Evolutionary conservation across 805 yeast genomes (phyloP).

Genomic region (Pichia deserticola): DNA sequence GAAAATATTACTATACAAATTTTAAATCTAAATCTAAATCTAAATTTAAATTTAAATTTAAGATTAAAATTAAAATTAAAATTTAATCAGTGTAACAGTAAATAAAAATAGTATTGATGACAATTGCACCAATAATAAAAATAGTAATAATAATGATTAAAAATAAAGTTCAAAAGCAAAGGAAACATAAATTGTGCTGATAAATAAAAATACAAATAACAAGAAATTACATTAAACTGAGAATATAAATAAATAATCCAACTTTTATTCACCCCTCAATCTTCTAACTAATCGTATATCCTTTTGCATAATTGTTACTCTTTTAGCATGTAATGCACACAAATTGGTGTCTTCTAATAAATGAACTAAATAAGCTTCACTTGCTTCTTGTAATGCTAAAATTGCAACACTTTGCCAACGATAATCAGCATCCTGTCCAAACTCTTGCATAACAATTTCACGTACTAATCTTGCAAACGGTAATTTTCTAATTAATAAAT

Average conservation of each 20-base stretch:
- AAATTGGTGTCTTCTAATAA: slow-evolving; percentile 70
- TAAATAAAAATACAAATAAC: not conserved
- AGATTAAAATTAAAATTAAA: no score
- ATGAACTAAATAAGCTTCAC: slow-evolving; percentile 70
- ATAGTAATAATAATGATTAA: not conserved
- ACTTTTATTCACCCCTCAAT: slow-evolving; percentile 44
- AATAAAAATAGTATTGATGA: no score
- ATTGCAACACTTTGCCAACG: slow-evolving; percentile 79
- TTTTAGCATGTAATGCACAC: slow-evolving; percentile 70
- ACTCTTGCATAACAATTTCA: slow-evolving; percentile 59
- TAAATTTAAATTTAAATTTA: no score
- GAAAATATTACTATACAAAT: no score
- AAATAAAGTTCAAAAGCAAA: not conserved
- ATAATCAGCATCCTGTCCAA: slow-evolving; percentile 47
- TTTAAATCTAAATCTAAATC: no score
- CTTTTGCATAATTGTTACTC: slow-evolving; percentile 82
- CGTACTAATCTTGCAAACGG: slow-evolving; percentile 75
- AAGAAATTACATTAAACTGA: not conserved
- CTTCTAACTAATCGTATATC: slow-evolving; percentile 77
- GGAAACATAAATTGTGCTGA: no score
- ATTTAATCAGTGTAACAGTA: no score
- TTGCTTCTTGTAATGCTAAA: slow-evolving; percentile 72
- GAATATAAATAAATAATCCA: no score
- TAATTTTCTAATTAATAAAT: slow-evolving; percentile 56
- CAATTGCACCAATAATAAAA: no score